phyloP scores from a whole-genome alignment of 2,329 filamentous ascomycete species.

The Venturiaceae sp. region DNA sequence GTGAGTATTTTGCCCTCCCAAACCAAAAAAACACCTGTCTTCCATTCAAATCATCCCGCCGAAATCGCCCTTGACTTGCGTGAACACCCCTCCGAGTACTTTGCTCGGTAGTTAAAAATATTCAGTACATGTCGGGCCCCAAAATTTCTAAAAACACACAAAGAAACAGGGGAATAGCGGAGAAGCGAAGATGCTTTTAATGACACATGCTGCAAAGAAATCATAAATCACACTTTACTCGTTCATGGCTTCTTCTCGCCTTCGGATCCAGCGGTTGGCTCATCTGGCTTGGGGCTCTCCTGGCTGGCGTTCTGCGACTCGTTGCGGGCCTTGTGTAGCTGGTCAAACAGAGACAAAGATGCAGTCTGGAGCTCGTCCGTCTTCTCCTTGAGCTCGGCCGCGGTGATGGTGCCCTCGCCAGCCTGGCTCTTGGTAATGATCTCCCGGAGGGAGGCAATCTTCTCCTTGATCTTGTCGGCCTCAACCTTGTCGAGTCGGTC shows the following conservation, averaged over 20 bases:
- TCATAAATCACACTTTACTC: conserved; percentile 8
- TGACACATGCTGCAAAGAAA: conserved; percentile 19
- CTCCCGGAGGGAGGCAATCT: conserved; percentile 78
- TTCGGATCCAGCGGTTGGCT: conserved; percentile 38
- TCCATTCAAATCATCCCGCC: not conserved
- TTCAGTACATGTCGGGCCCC: not conserved
- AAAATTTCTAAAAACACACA: conserved; percentile 10
- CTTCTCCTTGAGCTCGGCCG: conserved; percentile 96
- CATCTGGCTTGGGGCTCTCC: conserved; percentile 24
- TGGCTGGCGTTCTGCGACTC: conserved; percentile 46
- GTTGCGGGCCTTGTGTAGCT: conserved; percentile 94
- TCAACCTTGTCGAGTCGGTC: conserved; percentile 96
- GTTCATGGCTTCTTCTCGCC: conserved; percentile 61
- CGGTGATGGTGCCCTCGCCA: conserved; percentile 76
- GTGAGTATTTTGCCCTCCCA: not conserved
- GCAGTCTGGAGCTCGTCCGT: conserved; percentile 95
- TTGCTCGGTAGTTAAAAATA: not conserved
- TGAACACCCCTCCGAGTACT: not conserved
- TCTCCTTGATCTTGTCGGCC: conserved; percentile 86
- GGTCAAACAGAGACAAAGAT: conserved; percentile 94
- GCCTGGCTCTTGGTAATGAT: conserved; percentile 91
- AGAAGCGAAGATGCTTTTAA: conserved; percentile 3
- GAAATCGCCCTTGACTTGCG: conserved; percentile 1
- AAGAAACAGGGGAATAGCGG: not conserved
- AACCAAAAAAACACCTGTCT: not conserved